phyloP scores from a whole-genome alignment of 306 rosid genomes.

The Ochetophila trinervis region DNA sequence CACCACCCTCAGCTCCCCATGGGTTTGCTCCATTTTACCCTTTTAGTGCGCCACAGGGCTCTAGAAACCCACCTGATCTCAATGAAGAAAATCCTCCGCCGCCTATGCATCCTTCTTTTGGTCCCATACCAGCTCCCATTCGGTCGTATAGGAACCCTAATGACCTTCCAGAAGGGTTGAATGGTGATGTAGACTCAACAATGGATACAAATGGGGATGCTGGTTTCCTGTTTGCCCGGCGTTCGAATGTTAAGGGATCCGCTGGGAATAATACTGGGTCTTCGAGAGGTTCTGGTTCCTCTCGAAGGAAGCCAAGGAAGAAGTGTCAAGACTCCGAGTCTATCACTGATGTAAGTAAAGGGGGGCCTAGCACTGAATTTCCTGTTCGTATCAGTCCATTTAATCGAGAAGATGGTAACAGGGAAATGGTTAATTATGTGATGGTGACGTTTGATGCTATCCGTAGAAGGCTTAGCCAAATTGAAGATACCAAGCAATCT shows the following conservation, averaged over 20 bases:
- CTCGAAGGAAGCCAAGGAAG: constrained; percentile 35
- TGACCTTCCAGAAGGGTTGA: constrained; percentile 21
- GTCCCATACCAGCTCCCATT: constrained; percentile 40
- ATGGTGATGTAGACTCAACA: constrained; percentile 13
- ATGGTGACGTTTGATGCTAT: constrained; percentile 51
- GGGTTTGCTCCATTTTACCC: constrained; percentile 53
- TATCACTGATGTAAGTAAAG: not conserved
- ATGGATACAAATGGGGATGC: not conserved
- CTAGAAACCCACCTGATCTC: constrained; percentile 32
- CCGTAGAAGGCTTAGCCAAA: constrained; percentile 57
- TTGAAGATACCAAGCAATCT: constrained; percentile 48
- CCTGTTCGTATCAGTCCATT: constrained; percentile 17
- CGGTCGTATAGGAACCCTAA: constrained; percentile 35
- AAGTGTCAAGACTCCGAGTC: constrained; percentile 17
- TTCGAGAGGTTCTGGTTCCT: constrained; percentile 22
- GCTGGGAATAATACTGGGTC: constrained; percentile 24
- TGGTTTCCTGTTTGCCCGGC: too few species aligned
- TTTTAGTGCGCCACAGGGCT: constrained; percentile 23
- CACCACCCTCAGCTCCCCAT: constrained; percentile 35
- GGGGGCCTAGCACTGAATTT: constrained; percentile 3
- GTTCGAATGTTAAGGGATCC: constrained; percentile 4
- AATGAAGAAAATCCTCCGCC: constrained; percentile 12
- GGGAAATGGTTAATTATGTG: constrained; percentile 35
- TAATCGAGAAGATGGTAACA: constrained; percentile 36
- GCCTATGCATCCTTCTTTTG: constrained; percentile 6